Conservation (phyloP, 495 filamentous ascomycete genomes). For the Niebla homalea region DNA sequence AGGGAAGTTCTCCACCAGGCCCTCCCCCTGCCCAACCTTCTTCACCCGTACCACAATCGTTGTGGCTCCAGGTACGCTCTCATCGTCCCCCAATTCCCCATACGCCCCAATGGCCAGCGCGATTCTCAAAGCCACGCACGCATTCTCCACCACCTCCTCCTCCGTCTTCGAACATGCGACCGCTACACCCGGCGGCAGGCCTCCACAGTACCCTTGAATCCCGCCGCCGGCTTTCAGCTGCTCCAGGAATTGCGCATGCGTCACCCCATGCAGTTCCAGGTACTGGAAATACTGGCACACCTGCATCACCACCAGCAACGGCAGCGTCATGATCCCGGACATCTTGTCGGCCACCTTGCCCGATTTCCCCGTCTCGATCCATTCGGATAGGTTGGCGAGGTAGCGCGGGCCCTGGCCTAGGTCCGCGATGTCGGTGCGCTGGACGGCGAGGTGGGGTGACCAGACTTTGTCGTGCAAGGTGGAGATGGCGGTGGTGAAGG, state of each 20-base stretch:
- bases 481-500: constrained; percentile 1
- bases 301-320: constrained; percentile 21
- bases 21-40: constrained; percentile 19
- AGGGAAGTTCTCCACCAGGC: constrained; percentile 17
- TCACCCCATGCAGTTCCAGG: constrained; percentile 13
- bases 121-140: constrained; percentile 14
- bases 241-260: constrained; percentile 4
- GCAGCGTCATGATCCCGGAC: constrained; percentile 24
- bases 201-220: constrained; percentile 20
- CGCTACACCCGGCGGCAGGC: constrained; percentile 17
- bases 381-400: constrained; percentile 9
- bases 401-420: constrained; percentile 12
- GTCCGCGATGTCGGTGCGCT: constrained; percentile 10
- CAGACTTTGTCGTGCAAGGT: constrained; percentile 2
- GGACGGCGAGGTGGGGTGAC: constrained; percentile 1
- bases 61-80: constrained; percentile 9
- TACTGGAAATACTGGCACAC: constrained; percentile 25
- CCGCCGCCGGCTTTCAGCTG: constrained; percentile 12
- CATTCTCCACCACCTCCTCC: constrained; percentile 15
- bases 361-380: constrained; percentile 10
- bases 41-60: constrained; percentile 20
- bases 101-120: constrained; percentile 21
- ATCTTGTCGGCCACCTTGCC: constrained; percentile 9
- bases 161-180: constrained; percentile 20
- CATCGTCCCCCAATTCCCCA: constrained; percentile 21